A percentile compares a stretch with the other conserved stretches of the same genome.
Evolutionary conservation across 1,139 yeast genomes (phyloP).

Genomic region (Debaryomyces psychrophilus): DNA sequence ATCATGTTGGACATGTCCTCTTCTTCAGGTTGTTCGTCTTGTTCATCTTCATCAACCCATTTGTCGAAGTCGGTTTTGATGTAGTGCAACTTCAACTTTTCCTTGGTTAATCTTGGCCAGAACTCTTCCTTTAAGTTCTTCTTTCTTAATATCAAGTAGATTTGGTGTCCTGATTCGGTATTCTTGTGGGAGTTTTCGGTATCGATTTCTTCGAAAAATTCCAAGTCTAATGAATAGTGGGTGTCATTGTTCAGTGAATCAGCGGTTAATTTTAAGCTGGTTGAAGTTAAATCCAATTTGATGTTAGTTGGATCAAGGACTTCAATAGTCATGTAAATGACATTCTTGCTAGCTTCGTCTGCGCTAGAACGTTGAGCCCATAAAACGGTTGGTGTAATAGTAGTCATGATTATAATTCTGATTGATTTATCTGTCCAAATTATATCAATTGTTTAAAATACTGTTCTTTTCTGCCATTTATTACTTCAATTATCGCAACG

Average conservation of each 20-base stretch:
- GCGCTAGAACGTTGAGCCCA: constrained; percentile 97
- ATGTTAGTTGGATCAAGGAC: constrained; percentile 72
- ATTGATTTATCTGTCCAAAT: background rate
- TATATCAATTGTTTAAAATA: constrained; percentile 5
- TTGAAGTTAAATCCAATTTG: constrained; percentile 63
- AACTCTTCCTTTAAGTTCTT: constrained; percentile 67
- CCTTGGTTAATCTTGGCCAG: constrained; percentile 92
- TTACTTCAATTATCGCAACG: constrained; percentile 3
- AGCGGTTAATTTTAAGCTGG: constrained; percentile 60
- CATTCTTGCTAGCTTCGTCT: constrained; percentile 69
- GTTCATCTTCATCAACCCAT: constrained; percentile 97
- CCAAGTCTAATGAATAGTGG: constrained; percentile 62
- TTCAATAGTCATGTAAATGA: constrained; percentile 72
- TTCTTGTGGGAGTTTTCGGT: constrained; percentile 63
- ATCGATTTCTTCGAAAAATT: constrained; percentile 74
- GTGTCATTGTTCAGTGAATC: constrained; percentile 51
- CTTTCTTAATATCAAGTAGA: constrained; percentile 73
- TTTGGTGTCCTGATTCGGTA: constrained; percentile 67
- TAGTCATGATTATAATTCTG: constrained; percentile 11
- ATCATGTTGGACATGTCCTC: constrained; percentile 38
- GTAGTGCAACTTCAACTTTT: constrained; percentile 67
- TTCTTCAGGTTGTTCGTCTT: constrained; percentile 60
- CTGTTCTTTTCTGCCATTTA: constrained; percentile 1
- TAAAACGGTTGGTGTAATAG: constrained; percentile 47
- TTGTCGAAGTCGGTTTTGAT: constrained; percentile 94